Evolutionary conservation across 2,329 filamentous ascomycete species (phyloP).

Genomic region (Xylaria sp.): DNA sequence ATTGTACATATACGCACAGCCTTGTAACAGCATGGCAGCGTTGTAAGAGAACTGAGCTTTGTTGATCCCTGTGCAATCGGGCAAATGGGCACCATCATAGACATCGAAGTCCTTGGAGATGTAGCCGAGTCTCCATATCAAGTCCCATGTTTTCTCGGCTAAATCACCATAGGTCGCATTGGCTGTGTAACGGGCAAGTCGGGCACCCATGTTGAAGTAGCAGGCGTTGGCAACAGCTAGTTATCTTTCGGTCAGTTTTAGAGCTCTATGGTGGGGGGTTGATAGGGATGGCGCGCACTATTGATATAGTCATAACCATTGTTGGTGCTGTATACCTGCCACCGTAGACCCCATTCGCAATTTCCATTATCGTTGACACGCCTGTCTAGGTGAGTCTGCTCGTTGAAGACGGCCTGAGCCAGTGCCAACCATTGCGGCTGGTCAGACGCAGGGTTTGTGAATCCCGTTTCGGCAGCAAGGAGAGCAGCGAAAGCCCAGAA

Average conservation of each 20-base stretch:
- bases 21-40: conserved; percentile 69
- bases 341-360: conserved; percentile 77
- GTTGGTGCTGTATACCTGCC: conserved; percentile 82
- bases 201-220: conserved; percentile 73
- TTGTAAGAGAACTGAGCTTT: conserved; percentile 75
- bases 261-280: not conserved
- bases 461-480: conserved; percentile 72
- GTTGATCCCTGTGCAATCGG: conserved; percentile 71
- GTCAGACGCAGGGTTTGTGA: conserved; percentile 66
- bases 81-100: conserved; percentile 71
- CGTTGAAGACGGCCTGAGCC: conserved; percentile 76
- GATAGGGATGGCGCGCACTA: conserved; percentile 52
- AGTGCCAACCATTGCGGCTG: conserved; percentile 72
- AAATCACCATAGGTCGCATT: conserved; percentile 73
- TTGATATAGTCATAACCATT: conserved; percentile 82
- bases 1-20: conserved; percentile 76
- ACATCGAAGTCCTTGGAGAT: conserved; percentile 72
- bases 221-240: conserved; percentile 69
- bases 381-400: conserved; percentile 68
- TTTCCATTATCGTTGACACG: conserved; percentile 64
- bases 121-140: conserved; percentile 65
- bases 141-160: conserved; percentile 71
- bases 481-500: conserved; percentile 78
- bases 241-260: conserved; percentile 28
- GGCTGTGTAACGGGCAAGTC: conserved; percentile 76